Percentiles rank a stretch among this genome's conserved stretches.
These are phyloP conservation scores for Phylloporus sp. DNA, from an alignment of 768 basidiomycete species.

Conservation along the genomic window DNA sequence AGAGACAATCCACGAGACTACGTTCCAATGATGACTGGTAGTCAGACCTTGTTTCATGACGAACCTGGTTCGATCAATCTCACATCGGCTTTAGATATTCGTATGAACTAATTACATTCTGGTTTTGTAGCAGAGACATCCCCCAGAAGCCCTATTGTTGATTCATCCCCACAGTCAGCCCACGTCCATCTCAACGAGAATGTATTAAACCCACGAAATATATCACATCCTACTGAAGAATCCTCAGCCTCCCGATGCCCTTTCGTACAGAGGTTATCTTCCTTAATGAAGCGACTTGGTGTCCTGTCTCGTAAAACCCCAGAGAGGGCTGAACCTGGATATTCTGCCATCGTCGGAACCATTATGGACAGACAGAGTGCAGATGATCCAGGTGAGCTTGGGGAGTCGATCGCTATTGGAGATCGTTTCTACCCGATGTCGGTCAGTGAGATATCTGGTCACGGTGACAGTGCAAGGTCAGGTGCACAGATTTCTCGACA, in stretches of 20 bases:
- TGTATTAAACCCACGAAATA: too few relatives aligned
- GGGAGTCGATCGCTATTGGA: neutral
- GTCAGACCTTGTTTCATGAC: conserved; percentile 12
- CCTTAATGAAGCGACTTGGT: too few relatives aligned
- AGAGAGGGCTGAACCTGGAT: neutral
- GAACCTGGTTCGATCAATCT: conserved; percentile 10
- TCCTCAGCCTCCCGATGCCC: too few relatives aligned
- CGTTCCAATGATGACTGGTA: conserved; percentile 5
- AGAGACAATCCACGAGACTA: conserved; percentile 12
- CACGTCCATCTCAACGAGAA: neutral
- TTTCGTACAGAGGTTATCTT: too few relatives aligned
- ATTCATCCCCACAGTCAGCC: neutral
- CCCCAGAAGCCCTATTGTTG: neutral
- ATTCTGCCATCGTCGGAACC: neutral
- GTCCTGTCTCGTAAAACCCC: neutral
- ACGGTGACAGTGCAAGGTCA: conserved; percentile 7
- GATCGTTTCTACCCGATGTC: conserved; percentile 17
- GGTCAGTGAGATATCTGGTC: conserved; percentile 9
- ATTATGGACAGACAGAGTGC: conserved; percentile 3
- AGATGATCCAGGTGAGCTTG: conserved; percentile 8
- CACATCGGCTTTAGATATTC: neutral
- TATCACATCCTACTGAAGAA: too few relatives aligned
- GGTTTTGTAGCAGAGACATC: neutral
- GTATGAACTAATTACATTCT: too few relatives aligned
- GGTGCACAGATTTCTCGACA: neutral